phyloP scores from a whole-genome alignment of 805 yeast species.

The Hanseniaspora lindneri region DNA sequence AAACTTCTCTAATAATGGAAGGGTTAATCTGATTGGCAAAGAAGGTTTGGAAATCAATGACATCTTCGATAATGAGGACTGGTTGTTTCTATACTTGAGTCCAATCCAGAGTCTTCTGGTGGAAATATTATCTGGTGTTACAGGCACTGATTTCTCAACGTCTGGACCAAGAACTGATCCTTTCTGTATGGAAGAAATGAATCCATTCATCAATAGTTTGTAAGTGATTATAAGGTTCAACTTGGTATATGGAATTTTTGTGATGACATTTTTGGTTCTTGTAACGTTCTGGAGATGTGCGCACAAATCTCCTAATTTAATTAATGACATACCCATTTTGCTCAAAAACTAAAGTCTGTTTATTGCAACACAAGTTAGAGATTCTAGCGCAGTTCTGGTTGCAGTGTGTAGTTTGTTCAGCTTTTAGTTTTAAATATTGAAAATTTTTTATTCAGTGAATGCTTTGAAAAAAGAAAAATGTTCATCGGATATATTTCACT shows the following conservation, averaged over 20 bases:
- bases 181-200: constrained; percentile 67
- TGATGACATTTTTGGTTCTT: constrained; percentile 56
- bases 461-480: too few species aligned
- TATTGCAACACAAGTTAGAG: too few species aligned
- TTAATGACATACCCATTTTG: constrained; percentile 60
- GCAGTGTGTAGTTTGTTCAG: too few species aligned
- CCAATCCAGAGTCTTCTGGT: constrained; percentile 86
- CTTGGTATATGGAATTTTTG: constrained; percentile 73
- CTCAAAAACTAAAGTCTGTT: too few species aligned
- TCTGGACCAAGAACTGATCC: constrained; percentile 86
- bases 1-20: constrained; percentile 48
- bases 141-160: constrained; percentile 46
- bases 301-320: constrained; percentile 69
- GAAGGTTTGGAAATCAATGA: constrained; percentile 75
- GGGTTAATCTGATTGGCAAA: constrained; percentile 52
- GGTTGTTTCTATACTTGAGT: constrained; percentile 70
- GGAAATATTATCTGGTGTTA: constrained; percentile 75
- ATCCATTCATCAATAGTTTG: constrained; percentile 83
- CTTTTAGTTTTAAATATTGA: too few species aligned
- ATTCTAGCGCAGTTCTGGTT: too few species aligned
- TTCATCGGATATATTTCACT: too few species aligned
- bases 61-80: constrained; percentile 63
- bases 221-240: constrained; percentile 73
- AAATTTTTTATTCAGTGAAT: too few species aligned
- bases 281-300: constrained; percentile 83